Evolutionary conservation across 768 basidiomycete species (phyloP), one percentile per base, ranked within the genome.

Genomic region (Russula sp.): DNA sequence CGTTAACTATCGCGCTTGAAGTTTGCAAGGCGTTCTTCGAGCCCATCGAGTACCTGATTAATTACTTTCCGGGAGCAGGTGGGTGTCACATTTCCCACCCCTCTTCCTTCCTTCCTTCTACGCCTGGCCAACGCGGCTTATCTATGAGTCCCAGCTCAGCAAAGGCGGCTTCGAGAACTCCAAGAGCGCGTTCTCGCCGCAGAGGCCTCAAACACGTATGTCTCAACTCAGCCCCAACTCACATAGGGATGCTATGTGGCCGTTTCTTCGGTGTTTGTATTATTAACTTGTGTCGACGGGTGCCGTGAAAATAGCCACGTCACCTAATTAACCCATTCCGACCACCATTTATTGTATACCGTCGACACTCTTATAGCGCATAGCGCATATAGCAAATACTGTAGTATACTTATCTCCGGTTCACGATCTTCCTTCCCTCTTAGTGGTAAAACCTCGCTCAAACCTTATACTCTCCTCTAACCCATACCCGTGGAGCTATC

Each of bases 1-100:
- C 81, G 2, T 71, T 88, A 63, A 80, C 75, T 13, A 75, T 85
- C 49, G 86, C 86, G 2, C 75, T 89, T 58, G 83, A 86, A 52
- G 82, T 85, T 49, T 82, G 83, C 67, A 80, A 80, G 67, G 79
- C 81, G 13, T 75, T 88, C 22, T 70, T 88, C 46, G 79, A 81
- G 40, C 82, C 84, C 5, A 59, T 69, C 28, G 52, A 69, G 13
- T 69, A 42, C 26, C 48, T 69, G 2, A 53, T 57, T 22, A 38
- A 34, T 5, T 49, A 62, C 7, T 69, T 59, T 44, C 68, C 68
- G 1, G 67, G 66, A 14, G n/a, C 40, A 2, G 60, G 68, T 69
- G 36, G 26, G 68, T 58, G 22, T 22, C 26, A 26, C 22, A 36
- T 36, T 13, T 36, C 30, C 6, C 28, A 7, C 11, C 36, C 4